Evolutionary conservation across 805 yeast species (phyloP).

Genomic region (Candida alai): DNA sequence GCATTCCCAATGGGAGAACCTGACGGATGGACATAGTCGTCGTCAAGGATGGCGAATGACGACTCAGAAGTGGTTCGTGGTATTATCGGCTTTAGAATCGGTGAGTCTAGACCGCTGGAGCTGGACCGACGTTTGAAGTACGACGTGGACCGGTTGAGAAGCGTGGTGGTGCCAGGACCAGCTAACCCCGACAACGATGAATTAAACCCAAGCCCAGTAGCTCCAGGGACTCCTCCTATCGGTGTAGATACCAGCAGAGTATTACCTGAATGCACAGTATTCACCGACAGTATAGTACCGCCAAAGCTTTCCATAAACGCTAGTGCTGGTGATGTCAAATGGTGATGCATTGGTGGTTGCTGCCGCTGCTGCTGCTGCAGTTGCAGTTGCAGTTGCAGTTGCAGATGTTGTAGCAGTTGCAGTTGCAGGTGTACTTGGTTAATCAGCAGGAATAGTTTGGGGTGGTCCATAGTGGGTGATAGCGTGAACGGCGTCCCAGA

Average conservation of each 20-base stretch:
- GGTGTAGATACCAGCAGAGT: slow-evolving; percentile 2
- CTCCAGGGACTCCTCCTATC: neutral
- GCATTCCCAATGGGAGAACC: neutral
- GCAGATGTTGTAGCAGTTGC: slow-evolving; percentile 6
- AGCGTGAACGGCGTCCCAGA: slow-evolving; percentile 44
- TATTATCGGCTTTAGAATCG: slow-evolving; percentile 44
- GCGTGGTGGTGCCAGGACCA: too few relatives aligned
- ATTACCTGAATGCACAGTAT: too few relatives aligned
- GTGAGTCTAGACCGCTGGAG: slow-evolving; percentile 45
- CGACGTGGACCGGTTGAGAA: neutral
- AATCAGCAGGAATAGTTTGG: slow-evolving; percentile 13
- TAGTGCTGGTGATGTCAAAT: slow-evolving; percentile 8
- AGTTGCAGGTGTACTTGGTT: slow-evolving; percentile 1
- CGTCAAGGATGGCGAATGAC: slow-evolving; percentile 53
- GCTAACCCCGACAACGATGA: slow-evolving; percentile 1
- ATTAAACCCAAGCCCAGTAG: too few relatives aligned
- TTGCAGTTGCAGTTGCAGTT: too few relatives aligned
- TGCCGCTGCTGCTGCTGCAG: slow-evolving; percentile 3
- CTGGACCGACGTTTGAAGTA: slow-evolving; percentile 21
- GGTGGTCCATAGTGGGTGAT: slow-evolving; percentile 35
- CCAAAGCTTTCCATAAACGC: slow-evolving; percentile 9
- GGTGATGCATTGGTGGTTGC: too few relatives aligned
- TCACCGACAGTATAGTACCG: neutral
- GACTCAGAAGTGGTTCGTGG: slow-evolving; percentile 52
- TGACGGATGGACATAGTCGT: slow-evolving; percentile 32